A percentile compares a stretch with the other conserved stretches of the same genome.
Conservation (phyloP, 306 rosid species). For the Abrus precatorius region DNA sequence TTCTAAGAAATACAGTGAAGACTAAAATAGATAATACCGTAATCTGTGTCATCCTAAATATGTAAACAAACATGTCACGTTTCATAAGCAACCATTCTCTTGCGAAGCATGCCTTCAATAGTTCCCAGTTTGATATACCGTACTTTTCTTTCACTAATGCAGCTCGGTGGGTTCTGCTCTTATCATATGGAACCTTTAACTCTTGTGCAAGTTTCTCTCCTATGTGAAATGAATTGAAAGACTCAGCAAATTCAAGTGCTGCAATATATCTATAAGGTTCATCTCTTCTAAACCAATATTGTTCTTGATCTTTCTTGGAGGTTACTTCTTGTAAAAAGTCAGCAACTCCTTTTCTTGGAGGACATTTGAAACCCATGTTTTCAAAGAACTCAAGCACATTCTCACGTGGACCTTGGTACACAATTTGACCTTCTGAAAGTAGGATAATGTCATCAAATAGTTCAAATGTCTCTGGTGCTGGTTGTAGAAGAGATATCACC, state of each 20-base stretch:
- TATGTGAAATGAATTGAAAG: constrained; percentile 52
- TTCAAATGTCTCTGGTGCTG: constrained; percentile 72
- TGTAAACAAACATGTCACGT: constrained; percentile 58
- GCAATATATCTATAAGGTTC: constrained; percentile 66
- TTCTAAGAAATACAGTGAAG: constrained; percentile 68
- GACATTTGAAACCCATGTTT: constrained; percentile 66
- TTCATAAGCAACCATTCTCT: constrained; percentile 77
- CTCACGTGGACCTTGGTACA: constrained; percentile 78
- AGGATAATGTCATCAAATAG: constrained; percentile 63
- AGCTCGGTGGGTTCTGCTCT: constrained; percentile 57
- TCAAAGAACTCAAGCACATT: constrained; percentile 72
- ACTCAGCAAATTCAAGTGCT: constrained; percentile 60
- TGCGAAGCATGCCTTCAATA: constrained; percentile 73
- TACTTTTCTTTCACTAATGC: constrained; percentile 70
- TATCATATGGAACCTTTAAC: constrained; percentile 64
- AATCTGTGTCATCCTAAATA: constrained; percentile 67
- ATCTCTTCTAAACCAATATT: constrained; percentile 66
- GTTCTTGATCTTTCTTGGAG: constrained; percentile 83
- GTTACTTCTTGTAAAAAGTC: constrained; percentile 90
- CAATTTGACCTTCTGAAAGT: constrained; percentile 76
- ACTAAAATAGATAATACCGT: constrained; percentile 60
- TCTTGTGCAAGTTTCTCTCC: constrained; percentile 66
- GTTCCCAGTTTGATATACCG: constrained; percentile 70
- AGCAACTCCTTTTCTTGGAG: constrained; percentile 82
- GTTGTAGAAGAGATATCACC: constrained; percentile 70